A percentile compares a stretch with the other conserved stretches of the same genome.
These are phyloP conservation scores for Globisporangium cystogenes DNA, from an alignment of 352 stramenopile genomes.

Conservation along the genomic window DNA sequence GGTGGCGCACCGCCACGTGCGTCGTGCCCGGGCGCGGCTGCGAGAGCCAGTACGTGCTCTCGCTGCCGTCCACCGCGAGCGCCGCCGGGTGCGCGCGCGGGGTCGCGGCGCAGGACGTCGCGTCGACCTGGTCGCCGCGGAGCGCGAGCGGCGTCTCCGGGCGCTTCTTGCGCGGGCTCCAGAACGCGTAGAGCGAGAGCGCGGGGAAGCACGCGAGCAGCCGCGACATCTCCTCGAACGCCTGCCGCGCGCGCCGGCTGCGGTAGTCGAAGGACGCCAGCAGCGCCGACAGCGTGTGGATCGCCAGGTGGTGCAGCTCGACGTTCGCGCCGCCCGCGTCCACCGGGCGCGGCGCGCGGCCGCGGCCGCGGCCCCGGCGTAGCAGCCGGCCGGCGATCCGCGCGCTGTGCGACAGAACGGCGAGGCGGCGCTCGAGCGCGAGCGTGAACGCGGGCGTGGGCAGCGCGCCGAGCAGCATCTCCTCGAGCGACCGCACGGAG, in stretches of 20 bases:
- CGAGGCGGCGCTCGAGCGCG: slow-evolving; percentile 69
- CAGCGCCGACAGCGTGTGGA: slow-evolving; percentile 70
- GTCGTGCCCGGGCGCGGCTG: slow-evolving; percentile 46
- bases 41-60: slow-evolving; percentile 76
- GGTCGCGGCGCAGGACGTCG: slow-evolving; percentile 44
- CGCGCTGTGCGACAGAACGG: slow-evolving; percentile 79
- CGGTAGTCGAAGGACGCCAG: slow-evolving; percentile 70
- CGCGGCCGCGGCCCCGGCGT: slow-evolving; percentile 34
- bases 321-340: slow-evolving; percentile 34
- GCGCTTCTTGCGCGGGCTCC: slow-evolving; percentile 63
- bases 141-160: slow-evolving; percentile 53
- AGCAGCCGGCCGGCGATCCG: slow-evolving; percentile 56
- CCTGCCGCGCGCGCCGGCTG: slow-evolving; percentile 32
- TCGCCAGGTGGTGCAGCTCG: slow-evolving; percentile 79
- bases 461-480: slow-evolving; percentile 72
- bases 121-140: slow-evolving; percentile 36
- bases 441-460: slow-evolving; percentile 75
- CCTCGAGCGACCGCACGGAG: slow-evolving; percentile 69
- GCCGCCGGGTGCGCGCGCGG: slow-evolving; percentile 38
- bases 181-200: slow-evolving; percentile 82
- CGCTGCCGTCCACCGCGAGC: slow-evolving; percentile 46
- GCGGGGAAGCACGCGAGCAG: slow-evolving; percentile 68
- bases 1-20: slow-evolving; percentile 37
- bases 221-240: slow-evolving; percentile 76
- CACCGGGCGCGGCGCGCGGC: slow-evolving; percentile 28